A percentile compares a stretch with the other conserved stretches of the same genome.
Evolutionary conservation across 2,329 filamentous ascomycete species (phyloP).

Genomic region (Colletotrichum brevisporum): DNA sequence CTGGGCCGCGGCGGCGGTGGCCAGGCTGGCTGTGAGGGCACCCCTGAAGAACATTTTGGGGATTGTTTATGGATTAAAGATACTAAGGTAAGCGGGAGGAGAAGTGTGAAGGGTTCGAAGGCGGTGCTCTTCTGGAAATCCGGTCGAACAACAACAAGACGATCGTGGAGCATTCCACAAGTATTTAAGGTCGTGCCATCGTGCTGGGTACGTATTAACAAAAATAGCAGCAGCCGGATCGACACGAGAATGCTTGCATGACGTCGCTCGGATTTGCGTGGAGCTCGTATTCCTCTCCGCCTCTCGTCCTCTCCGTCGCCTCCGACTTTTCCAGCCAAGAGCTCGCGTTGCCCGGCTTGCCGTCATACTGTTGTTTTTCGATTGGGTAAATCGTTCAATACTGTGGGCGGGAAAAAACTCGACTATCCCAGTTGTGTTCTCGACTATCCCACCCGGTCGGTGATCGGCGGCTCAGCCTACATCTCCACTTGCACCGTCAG

Average conservation of each 20-base stretch:
- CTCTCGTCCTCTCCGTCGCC: background rate
- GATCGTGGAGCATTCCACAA: background rate
- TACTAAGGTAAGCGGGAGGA: background rate
- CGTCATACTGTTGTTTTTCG: conserved; percentile 1
- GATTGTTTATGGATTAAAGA: background rate
- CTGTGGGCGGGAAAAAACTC: background rate
- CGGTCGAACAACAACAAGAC: background rate
- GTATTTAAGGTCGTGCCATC: conserved; percentile 7
- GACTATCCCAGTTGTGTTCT: background rate
- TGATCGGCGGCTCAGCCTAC: conserved; percentile 32
- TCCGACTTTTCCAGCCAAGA: conserved; percentile 8
- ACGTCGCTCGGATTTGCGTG: conserved; percentile 18
- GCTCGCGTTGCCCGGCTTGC: background rate
- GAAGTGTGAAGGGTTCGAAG: background rate
- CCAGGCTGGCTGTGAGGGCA: conserved; percentile 19
- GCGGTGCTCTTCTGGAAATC: conserved; percentile 4
- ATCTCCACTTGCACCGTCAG: conserved; percentile 23
- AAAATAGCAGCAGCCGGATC: conserved; percentile 19
- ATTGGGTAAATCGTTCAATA: background rate
- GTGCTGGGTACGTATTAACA: background rate
- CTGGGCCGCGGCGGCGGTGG: conserved; percentile 28
- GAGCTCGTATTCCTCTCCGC: conserved; percentile 23
- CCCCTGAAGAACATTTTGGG: conserved; percentile 13
- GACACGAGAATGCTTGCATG: conserved; percentile 30
- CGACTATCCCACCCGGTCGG: conserved; percentile 1